phyloP scores from a whole-genome alignment of 768 basidiomycete genomes.

The Asterophora parasitica region DNA sequence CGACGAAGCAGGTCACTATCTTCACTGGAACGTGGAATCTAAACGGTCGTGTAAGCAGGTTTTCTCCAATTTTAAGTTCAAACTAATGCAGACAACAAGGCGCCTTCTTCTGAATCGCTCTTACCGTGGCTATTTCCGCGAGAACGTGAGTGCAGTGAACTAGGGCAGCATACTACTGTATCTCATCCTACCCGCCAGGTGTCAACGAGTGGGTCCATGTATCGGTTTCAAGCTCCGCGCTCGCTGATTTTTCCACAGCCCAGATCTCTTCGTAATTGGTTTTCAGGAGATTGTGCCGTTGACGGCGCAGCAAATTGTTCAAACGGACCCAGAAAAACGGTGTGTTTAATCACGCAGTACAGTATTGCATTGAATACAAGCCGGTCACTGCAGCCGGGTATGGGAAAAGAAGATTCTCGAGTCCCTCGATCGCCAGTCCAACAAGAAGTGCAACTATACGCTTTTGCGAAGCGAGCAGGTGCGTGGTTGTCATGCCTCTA shows the following conservation, averaged over 20 bases:
- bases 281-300: conserved; percentile 98
- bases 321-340: conserved; percentile 93
- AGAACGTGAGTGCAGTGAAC: conserved; percentile 47
- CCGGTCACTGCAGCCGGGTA: conserved; percentile 50
- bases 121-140: conserved; percentile 88
- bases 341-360: conserved; percentile 22
- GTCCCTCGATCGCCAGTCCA: conserved; percentile 65
- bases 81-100: conserved; percentile 29
- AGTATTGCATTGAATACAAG: background rate
- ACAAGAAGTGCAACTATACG: conserved; percentile 71
- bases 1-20: conserved; percentile 61
- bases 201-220: conserved; percentile 43
- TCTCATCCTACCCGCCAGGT: conserved; percentile 15
- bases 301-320: conserved; percentile 95
- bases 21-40: conserved; percentile 96
- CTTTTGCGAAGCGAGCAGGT: conserved; percentile 92
- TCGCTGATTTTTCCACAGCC: conserved; percentile 37
- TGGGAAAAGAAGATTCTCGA: conserved; percentile 87
- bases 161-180: conserved; percentile 17
- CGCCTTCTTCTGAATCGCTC: conserved; percentile 77
- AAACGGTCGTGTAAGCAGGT: conserved; percentile 69
- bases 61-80: background rate
- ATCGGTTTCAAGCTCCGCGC: background rate
- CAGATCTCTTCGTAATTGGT: conserved; percentile 85
- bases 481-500: conserved; percentile 5